phyloP scores from a whole-genome alignment of 1,284 basidiomycete genomes.

The Cystobasidium sp. region DNA sequence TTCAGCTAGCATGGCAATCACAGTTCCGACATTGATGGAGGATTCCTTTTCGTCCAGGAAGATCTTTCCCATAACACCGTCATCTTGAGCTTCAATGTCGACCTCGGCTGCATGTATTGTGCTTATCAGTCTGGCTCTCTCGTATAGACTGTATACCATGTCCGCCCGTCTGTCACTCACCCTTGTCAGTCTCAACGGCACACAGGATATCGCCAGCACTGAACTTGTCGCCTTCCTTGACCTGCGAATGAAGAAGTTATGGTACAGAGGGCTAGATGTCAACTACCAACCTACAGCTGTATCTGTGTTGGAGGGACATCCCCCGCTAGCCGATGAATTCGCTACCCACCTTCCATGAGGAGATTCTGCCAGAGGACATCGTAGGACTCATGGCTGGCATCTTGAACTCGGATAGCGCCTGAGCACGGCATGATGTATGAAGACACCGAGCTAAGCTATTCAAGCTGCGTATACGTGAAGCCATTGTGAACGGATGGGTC shows the following conservation, averaged over 20 bases:
- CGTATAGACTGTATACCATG: conserved; percentile 43
- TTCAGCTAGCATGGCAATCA: conserved; percentile 59
- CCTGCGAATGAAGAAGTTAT: conserved; percentile 52
- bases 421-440: conserved; percentile 14
- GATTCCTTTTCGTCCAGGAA: conserved; percentile 45
- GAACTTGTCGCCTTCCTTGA: conserved; percentile 58
- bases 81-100: conserved; percentile 60
- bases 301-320: too few relatives aligned
- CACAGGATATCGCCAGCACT: conserved; percentile 56
- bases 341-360: conserved; percentile 47
- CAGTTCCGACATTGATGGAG: conserved; percentile 56
- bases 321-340: conserved; percentile 20
- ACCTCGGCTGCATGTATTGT: conserved; percentile 53
- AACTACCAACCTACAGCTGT: too few relatives aligned
- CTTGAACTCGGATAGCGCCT: conserved; percentile 41
- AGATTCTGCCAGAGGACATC: conserved; percentile 53
- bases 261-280: neutral
- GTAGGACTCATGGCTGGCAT: conserved; percentile 51
- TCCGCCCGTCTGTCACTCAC: conserved; percentile 51
- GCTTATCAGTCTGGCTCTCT: neutral
- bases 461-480: conserved; percentile 17
- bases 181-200: conserved; percentile 54
- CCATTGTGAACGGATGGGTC: conserved; percentile 3
- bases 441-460: conserved; percentile 4
- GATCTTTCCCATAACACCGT: conserved; percentile 59